Evolutionary conservation across 768 basidiomycete genomes (phyloP), one percentile per base, ranked within the genome.

Genomic region (Grammothele lineata): DNA sequence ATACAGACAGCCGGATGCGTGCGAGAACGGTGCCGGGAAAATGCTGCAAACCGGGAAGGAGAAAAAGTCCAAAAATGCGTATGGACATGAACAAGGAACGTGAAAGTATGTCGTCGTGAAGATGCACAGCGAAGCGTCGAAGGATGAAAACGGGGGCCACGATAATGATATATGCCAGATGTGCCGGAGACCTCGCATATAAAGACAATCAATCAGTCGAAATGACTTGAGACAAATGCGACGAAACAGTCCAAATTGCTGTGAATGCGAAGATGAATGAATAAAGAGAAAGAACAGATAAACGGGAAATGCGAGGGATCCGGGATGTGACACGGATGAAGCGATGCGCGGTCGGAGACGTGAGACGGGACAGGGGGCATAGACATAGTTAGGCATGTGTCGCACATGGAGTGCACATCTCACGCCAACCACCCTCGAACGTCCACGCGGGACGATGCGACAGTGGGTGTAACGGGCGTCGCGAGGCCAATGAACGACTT

Each of bases 371-470:
- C 25, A 37, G 35, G 36, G 47, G 33, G 27, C 47, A 42, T 40
- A 25, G 33, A 33, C 51, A 45, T 51, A 9, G n/a, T n/a, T n/a
- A 14, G 19, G 19, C 37, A 37, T 32, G 26, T 41, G 47, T 42
- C 45, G 27, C 7, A 14, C 27, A 30, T 30, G 27, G 27, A 7
- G 46, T 48, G 40, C 40, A 37, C n/a, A n/a, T n/a, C 18, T 52
- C 47, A 48, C 44, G 53, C 50, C 21, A 57, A 72, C 70, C 81
- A 88, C n/a, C 89, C 89, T 49, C 85, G 78, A 48, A 78, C 89
- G 61, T 92, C 89, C 43, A 92, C 88, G 55, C 83, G 83, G 12
- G 88, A 87, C 53, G 86, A 85, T 3, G 84, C 89, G 17, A 83
- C 87, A 7, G 89, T 92, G 10, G 89, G 86, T 22, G 83, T 83